Evolutionary conservation across 2,329 filamentous ascomycete genomes (phyloP).

Genomic region (Gyromitra esculenta): DNA sequence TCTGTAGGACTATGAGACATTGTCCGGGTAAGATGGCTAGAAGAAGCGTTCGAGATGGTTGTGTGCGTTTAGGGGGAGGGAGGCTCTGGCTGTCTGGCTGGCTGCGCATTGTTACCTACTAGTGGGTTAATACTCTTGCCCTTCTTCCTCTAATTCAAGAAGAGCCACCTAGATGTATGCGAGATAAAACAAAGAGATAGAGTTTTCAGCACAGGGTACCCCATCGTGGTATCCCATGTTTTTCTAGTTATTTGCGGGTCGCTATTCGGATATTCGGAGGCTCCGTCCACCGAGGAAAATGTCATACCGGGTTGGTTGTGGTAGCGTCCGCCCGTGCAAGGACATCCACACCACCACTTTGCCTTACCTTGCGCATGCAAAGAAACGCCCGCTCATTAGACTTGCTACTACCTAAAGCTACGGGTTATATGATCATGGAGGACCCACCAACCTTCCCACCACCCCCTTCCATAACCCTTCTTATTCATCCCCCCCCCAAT

Average conservation of each 20-base stretch:
- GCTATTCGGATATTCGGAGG: constrained; percentile 14
- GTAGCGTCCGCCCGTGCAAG: constrained; percentile 29
- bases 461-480: constrained; percentile 34
- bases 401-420: constrained; percentile 30
- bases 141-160: constrained; percentile 1
- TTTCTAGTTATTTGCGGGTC: constrained; percentile 1
- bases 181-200: background rate
- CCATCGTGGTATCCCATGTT: background rate
- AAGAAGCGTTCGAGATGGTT: constrained; percentile 23
- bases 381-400: constrained; percentile 37
- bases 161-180: background rate
- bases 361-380: constrained; percentile 36
- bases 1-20: constrained; percentile 26
- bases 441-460: constrained; percentile 18
- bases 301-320: constrained; percentile 19
- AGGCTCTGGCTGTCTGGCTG: background rate
- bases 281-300: constrained; percentile 20
- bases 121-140: constrained; percentile 11
- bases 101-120: background rate
- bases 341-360: constrained; percentile 19
- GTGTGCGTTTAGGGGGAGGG: background rate
- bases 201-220: constrained; percentile 11
- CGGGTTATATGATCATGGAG: constrained; percentile 45
- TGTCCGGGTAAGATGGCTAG: constrained; percentile 23
- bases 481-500: constrained; percentile 6